Base-by-base conservation (phyloP, 1,139 yeast species). In the Saccharomyces hybrid region DNA sequence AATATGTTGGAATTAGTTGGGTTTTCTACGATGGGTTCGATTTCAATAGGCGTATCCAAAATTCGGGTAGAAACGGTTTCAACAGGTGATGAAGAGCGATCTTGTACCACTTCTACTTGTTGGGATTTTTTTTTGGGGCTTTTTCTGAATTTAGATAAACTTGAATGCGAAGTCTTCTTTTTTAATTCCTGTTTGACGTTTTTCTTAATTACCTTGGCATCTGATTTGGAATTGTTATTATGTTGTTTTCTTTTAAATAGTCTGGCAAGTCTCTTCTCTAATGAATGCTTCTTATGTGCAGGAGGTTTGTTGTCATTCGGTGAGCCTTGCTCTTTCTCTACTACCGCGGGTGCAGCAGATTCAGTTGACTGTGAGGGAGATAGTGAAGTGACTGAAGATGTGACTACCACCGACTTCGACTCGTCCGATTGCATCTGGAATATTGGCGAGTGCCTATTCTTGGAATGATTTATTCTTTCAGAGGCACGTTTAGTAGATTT, bases 231-330 rank as follows among this genome's bases (percentile, higher is more conserved):
- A 19, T 12, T 4, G 11, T 49, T 50, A 9, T 32, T 47, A 42
- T 54, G 57, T 14, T 54, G 51, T 28, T 52, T 60, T 38, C 64
- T 60, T 52, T 59, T 63, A 53, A 65, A 63, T 19, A 66, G 56
- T 48, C 58, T 63, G 19, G 59, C 67, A 51, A 66, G 61, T 51
- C 64, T 64, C 51, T 64, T 63, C 50, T 64, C 68, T n/a, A 61
- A 53, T 14, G 55, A 46, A 51, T 52, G 47, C 48, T 51, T 52
- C 42, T 42, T 31, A 16, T 26, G 46, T 19, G 44, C 11, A 38
- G 4, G 9, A n/a, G 26, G 26, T 44, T n/a, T 14, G 41, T 27
- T 16, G n/a, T 38, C 53, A 28, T 49, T 32, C 31, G 54, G 29
- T 16, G 7, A 21, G 7, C 14, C 42, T 48, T n/a, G 26, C 14